Percentiles rank a stretch among this genome's conserved stretches.
Conservation (phyloP, 148 eudicot genomes). For the Rhododendron ferrugineum region DNA sequence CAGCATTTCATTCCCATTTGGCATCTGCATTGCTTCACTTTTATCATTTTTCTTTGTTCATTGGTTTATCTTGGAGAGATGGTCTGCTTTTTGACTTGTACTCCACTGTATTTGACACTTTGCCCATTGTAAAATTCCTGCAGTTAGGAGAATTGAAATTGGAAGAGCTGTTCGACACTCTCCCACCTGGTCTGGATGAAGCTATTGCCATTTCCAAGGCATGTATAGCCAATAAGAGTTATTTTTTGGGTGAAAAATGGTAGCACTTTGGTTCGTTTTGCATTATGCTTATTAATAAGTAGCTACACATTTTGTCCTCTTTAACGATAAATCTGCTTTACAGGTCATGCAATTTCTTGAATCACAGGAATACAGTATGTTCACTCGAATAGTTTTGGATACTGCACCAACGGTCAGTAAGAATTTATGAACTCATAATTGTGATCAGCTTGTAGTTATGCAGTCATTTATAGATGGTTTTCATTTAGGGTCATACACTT, state of each 20-base stretch:
- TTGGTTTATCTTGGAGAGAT: background rate
- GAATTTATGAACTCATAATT: background rate
- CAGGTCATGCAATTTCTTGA: conserved; percentile 92
- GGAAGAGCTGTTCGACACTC: conserved; percentile 89
- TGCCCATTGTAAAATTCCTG: background rate
- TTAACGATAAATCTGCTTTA: conserved; percentile 7
- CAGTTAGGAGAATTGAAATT: conserved; percentile 79
- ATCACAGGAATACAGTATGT: conserved; percentile 64
- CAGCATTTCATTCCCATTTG: background rate
- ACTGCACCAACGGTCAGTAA: conserved; percentile 80
- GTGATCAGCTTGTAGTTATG: background rate
- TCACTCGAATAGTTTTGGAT: conserved; percentile 83
- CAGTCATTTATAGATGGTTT: conserved; percentile 7
- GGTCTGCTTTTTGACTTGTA: background rate
- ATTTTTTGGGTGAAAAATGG: background rate
- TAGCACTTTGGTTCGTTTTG: background rate
- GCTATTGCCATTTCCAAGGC: conserved; percentile 90
- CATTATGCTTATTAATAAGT: background rate
- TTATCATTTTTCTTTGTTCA: background rate
- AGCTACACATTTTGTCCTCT: background rate
- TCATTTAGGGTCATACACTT: conserved; percentile 72
- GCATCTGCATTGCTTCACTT: background rate
- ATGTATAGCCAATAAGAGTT: conserved; percentile 3
- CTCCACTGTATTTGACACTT: background rate
- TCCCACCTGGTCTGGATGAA: conserved; percentile 92